A percentile compares a stretch with the other conserved stretches of the same genome.
Conservation (phyloP, 257 asterid species). For the Cruciata laevipes region DNA sequence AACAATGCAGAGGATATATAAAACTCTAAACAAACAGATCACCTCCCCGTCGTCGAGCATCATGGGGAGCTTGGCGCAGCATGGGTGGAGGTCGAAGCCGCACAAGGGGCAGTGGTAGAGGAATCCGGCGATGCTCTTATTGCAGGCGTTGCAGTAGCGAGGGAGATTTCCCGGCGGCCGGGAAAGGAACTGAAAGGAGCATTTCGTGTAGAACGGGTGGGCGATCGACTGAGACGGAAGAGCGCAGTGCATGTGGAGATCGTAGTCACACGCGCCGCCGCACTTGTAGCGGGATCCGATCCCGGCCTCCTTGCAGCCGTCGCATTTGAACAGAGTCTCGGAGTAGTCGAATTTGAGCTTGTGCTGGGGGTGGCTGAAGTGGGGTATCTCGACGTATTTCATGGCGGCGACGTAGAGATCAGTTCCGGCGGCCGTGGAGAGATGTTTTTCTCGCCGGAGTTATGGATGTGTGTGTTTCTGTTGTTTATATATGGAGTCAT, state of each 20-base stretch:
- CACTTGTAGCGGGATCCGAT: slow-evolving; percentile 81
- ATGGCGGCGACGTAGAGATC: slow-evolving; percentile 16
- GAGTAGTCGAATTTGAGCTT: slow-evolving; percentile 58
- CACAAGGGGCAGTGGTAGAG: slow-evolving; percentile 79
- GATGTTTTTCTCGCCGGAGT: background rate
- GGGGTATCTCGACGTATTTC: slow-evolving; percentile 71
- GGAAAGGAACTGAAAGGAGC: slow-evolving; percentile 70
- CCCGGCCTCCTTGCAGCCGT: slow-evolving; percentile 92
- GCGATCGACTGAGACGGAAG: slow-evolving; percentile 47
- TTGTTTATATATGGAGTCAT: background rate
- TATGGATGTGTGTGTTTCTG: background rate
- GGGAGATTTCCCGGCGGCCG: slow-evolving; percentile 62
- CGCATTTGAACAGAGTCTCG: slow-evolving; percentile 85
- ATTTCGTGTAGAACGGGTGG: slow-evolving; percentile 80
- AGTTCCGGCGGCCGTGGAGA: background rate
- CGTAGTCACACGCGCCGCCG: slow-evolving; percentile 53
- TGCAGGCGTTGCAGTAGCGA: slow-evolving; percentile 92
- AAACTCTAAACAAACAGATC: background rate
- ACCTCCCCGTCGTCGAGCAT: slow-evolving; percentile 68
- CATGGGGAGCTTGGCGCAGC: slow-evolving; percentile 97
- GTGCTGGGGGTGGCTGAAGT: slow-evolving; percentile 84
- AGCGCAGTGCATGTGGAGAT: slow-evolving; percentile 86
- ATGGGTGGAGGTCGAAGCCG: slow-evolving; percentile 93
- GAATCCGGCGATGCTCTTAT: slow-evolving; percentile 79
- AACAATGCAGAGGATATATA: no score